phyloP scores from a whole-genome alignment of 768 basidiomycete genomes.

The Xerocomellus chrysenteron region DNA sequence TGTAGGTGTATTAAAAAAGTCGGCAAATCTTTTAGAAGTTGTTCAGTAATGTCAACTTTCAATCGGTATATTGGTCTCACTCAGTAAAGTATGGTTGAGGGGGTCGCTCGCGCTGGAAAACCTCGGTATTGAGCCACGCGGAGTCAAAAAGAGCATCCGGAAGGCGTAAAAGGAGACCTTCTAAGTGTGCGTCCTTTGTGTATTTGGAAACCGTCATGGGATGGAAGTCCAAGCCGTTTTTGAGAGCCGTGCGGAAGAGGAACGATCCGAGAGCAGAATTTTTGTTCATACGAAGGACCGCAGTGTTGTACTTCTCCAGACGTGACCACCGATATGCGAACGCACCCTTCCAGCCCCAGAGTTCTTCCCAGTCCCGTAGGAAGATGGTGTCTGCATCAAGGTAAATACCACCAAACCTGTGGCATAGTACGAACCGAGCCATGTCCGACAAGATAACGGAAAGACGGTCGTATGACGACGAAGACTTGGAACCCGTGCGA shows the following conservation, averaged over 20 bases:
- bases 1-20: constrained; percentile 83
- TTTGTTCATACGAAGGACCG: constrained; percentile 92
- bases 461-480: constrained; percentile 83
- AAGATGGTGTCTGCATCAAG: constrained; percentile 96
- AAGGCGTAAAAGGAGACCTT: constrained; percentile 78
- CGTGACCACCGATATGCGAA: constrained; percentile 98
- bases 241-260: constrained; percentile 90
- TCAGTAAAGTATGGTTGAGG: constrained; percentile 92
- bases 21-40: constrained; percentile 59
- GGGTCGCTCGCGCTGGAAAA: constrained; percentile 87
- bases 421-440: constrained; percentile 96
- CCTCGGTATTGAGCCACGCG: constrained; percentile 94
- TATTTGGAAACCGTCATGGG: constrained; percentile 94
- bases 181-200: constrained; percentile 83
- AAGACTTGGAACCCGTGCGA: constrained; percentile 86
- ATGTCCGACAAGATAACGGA: constrained; percentile 95
- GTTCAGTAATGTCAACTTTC: not conserved
- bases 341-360: constrained; percentile 96
- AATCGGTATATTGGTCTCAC: constrained; percentile 39
- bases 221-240: constrained; percentile 94
- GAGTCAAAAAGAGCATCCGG: constrained; percentile 97
- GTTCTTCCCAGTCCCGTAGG: constrained; percentile 96
- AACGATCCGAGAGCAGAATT: constrained; percentile 89
- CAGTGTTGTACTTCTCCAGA: constrained; percentile 92
- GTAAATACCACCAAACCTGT: constrained; percentile 95